Conservation (phyloP, 768 basidiomycete genomes). For the Tricholoma saponaceum region DNA sequence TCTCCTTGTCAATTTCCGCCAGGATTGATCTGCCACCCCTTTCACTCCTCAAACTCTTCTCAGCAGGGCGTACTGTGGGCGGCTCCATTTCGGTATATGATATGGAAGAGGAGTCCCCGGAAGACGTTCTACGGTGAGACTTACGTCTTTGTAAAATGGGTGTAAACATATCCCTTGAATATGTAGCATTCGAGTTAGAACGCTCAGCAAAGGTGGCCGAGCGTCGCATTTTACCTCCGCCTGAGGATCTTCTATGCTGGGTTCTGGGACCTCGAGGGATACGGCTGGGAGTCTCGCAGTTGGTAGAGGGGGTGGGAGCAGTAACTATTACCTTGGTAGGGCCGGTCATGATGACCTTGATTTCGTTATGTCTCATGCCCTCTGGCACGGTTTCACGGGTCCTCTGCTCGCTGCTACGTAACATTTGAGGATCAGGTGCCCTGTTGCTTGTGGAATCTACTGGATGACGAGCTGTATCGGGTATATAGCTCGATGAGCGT, state of each 20-base stretch:
- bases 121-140: conserved; percentile 22
- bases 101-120: conserved; percentile 20
- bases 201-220: conserved; percentile 22
- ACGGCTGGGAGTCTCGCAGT: conserved; percentile 29
- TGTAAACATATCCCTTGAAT: conserved; percentile 26
- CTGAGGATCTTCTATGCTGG: conserved; percentile 27
- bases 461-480: not conserved
- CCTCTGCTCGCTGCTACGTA: conserved; percentile 4
- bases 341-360: conserved; percentile 40
- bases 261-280: conserved; percentile 42
- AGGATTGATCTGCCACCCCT: conserved; percentile 12
- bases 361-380: conserved; percentile 24
- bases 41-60: conserved; percentile 12
- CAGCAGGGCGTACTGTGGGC: conserved; percentile 14
- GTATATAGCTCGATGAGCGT: not conserved
- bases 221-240: conserved; percentile 23
- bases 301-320: conserved; percentile 44
- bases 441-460: not conserved
- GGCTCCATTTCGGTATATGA: conserved; percentile 10
- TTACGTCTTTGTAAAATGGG: conserved; percentile 27
- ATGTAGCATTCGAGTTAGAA: conserved; percentile 17
- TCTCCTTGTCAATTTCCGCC: conserved; percentile 36
- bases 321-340: conserved; percentile 52
- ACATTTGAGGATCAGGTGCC: not conserved
- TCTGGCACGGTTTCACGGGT: conserved; percentile 10